Base-by-base conservation (phyloP, 164 flowering plant species). In the Piper longum region DNA sequence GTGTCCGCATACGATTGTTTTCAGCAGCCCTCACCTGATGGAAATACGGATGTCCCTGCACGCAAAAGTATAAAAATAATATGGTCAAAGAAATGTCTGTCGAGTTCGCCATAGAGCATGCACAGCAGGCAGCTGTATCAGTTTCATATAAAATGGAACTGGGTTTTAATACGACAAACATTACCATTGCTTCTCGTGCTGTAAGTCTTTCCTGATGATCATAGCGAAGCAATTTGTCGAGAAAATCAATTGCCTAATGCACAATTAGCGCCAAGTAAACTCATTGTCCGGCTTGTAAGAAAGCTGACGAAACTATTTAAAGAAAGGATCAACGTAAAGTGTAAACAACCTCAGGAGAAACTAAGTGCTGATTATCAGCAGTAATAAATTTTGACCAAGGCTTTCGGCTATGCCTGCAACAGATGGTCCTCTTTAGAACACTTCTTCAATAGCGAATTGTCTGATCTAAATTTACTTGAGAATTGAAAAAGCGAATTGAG, bases 191-290 rank as follows among this genome's bases (percentile, higher is more conserved):
- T 82, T 95, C 97, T 76, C 85, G 89, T 39, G 99, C 96, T 36
- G 96, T 95, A 19, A 87, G 98, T 82, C 99, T 79, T 63, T 91
- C 97, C 72, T 87, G 96, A 76, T 95, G 99, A 75, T 95, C 99
- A 69, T 91, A 95, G 16, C 85, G 88, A 66, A 95, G 83, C 80
- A 95, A 73, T 79, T 85, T 91, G 78, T 95, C 99, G 52, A 95
- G 81, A 72, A 95, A 89, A 68, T 91, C 97, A 64, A 91, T 70
- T 9, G 97, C 98, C 98, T 95, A 54, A 55, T 73, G 45, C 8
- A 41, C 19, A 39, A 13, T 26, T 39, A n/a, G 19, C 5, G 14
- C 9, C 62, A 59, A 26, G 36, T 26, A 26, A 26, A 26, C 36
- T 26, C 36, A 26, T 26, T 0, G 7, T 57, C 41, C 54, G 52